Evolutionary conservation across 805 yeast species (phyloP), one percentile per base, ranked within the genome.

Genomic region (Starmerella khaoyaiensis): DNA sequence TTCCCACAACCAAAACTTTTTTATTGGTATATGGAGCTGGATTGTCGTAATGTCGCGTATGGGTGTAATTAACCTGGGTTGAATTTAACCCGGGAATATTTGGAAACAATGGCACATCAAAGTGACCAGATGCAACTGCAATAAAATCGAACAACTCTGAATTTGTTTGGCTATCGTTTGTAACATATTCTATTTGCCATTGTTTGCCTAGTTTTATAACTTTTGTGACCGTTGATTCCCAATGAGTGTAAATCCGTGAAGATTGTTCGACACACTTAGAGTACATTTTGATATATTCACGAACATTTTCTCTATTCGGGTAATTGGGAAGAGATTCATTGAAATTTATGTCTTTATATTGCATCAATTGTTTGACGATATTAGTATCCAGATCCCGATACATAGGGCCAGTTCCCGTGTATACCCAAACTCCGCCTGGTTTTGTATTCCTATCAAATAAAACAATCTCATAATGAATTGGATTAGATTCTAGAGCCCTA

Each of bases 341-440:
- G 48, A 73, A 76, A 11, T 73, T 72, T 21, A 57, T 56, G 32
- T 63, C 68, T 30, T 66, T 64, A 48, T 67, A 81, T 36, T 72
- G 75, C 94, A 83, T 82, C 34, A 79, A 53, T 21, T 63, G 62
- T 31, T 65, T 64, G 22, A 75, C 72, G 19, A 80, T 69, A 52
- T 81, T 81, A 5, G 93, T 78, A 52, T 76, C 84, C 40, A 81
- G 59, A 28, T 62, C 55, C 34, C 73, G 69, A 54, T 81, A 81
- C 52, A 78, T 71, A 0, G 86, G 72, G 10, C 48, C 60, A 47
- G 39, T 42, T 37, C 53, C 62, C 38, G 62, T 65, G 50, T 71
- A 77, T 52, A 73, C 69, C 94, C 94, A 82, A 7, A 81, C 60
- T 0, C 94, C 94, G 11, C 93, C 94, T n/a, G 69, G 53, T n/a